A percentile compares a stretch with the other conserved stretches of the same genome.
Evolutionary conservation across 2,329 filamentous ascomycete genomes (phyloP).

Genomic region (Pseudogymnoascus sp.): DNA sequence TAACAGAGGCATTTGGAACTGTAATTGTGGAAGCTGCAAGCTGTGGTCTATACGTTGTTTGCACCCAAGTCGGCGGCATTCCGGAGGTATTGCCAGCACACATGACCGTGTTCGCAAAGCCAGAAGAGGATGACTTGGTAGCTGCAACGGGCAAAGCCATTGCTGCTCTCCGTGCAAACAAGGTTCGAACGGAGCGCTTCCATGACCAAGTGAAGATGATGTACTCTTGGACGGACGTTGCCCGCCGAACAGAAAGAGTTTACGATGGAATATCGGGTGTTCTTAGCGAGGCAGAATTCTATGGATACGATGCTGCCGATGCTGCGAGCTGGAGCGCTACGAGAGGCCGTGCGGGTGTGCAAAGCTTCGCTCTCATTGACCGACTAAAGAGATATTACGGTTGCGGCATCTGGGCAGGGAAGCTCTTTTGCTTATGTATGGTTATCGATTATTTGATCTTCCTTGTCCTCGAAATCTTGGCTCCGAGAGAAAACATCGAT

Average conservation of each 20-base stretch:
- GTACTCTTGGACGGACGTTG: conserved; percentile 98
- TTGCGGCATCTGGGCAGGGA: conserved; percentile 96
- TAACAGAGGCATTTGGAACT: conserved; percentile 95
- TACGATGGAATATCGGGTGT: conserved; percentile 87
- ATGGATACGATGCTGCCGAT: conserved; percentile 65
- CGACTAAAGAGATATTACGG: conserved; percentile 94
- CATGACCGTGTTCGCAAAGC: conserved; percentile 96
- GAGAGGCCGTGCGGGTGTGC: conserved; percentile 58
- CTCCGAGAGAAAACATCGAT: conserved; percentile 78
- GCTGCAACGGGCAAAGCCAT: conserved; percentile 85
- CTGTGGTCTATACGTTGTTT: conserved; percentile 93
- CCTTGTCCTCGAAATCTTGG: conserved; percentile 78
- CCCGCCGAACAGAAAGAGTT: conserved; percentile 84
- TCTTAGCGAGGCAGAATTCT: conserved; percentile 81
- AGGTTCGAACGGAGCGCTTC: conserved; percentile 84
- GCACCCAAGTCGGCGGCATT: conserved; percentile 91
- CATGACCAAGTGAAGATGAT: conserved; percentile 96
- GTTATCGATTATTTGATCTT: conserved; percentile 91
- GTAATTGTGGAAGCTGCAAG: conserved; percentile 96
- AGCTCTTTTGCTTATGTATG: conserved; percentile 90
- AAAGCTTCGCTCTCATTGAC: conserved; percentile 89
- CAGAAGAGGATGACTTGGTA: conserved; percentile 92
- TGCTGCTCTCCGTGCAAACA: conserved; percentile 72
- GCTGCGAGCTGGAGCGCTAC: conserved; percentile 58
- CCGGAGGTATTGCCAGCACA: conserved; percentile 91